phyloP scores from a whole-genome alignment of 1,284 basidiomycete genomes.

The Retiboletus flavoniger region DNA sequence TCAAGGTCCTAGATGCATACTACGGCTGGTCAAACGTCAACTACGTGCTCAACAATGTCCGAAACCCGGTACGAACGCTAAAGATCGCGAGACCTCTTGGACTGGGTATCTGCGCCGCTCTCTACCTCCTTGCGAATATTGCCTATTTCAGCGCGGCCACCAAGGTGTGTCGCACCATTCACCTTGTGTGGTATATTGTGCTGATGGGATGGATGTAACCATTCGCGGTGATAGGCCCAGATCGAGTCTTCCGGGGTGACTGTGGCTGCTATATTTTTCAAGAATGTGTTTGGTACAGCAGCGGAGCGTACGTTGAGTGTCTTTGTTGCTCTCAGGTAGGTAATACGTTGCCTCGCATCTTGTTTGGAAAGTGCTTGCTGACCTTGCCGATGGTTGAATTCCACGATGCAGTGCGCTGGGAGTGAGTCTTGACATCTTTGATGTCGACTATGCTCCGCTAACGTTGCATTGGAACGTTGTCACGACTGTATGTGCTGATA shows the following conservation, averaged over 20 bases:
- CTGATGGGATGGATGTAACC: background rate
- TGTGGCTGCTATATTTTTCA: slow-evolving; percentile 55
- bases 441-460: background rate
- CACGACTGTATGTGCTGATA: slow-evolving; percentile 27
- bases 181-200: background rate
- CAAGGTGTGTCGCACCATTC: slow-evolving; percentile 11
- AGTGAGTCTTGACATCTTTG: slow-evolving; percentile 15
- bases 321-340: slow-evolving; percentile 53
- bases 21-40: slow-evolving; percentile 54
- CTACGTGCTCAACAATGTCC: slow-evolving; percentile 56
- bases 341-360: slow-evolving; percentile 15
- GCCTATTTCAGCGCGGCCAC: slow-evolving; percentile 47
- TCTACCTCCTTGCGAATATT: slow-evolving; percentile 55
- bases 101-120: slow-evolving; percentile 42
- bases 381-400: background rate
- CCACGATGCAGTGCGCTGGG: slow-evolving; percentile 25
- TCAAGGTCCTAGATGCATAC: slow-evolving; percentile 58
- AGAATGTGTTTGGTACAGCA: slow-evolving; percentile 49
- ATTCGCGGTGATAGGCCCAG: slow-evolving; percentile 33
- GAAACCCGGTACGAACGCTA: slow-evolving; percentile 50
- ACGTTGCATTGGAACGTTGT: slow-evolving; percentile 35
- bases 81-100: slow-evolving; percentile 56
- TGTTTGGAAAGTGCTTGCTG: background rate
- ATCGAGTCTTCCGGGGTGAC: slow-evolving; percentile 46
- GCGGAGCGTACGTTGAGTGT: slow-evolving; percentile 50